These are phyloP conservation scores for Solanum tarijense DNA, from an alignment of 257 asterid species.

Conservation along the genomic window DNA sequence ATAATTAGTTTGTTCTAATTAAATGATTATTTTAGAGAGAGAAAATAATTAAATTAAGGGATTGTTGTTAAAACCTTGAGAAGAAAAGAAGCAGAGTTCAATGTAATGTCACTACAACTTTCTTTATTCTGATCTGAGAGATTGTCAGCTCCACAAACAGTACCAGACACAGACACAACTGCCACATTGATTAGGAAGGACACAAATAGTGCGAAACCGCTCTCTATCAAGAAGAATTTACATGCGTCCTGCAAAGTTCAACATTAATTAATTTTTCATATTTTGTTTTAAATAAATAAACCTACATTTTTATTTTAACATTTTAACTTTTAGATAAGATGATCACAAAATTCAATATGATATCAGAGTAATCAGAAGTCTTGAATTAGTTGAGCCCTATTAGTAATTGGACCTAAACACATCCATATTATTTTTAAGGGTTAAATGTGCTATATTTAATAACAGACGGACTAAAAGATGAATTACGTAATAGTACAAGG, in stretches of 20 bases:
- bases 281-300: not conserved
- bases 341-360: not conserved
- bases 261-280: not conserved
- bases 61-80: slow-evolving; percentile 41
- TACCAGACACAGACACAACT: slow-evolving; percentile 62
- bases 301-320: not conserved
- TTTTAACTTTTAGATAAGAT: not conserved
- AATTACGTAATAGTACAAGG: not conserved
- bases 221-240: slow-evolving; percentile 64
- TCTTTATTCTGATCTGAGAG: slow-evolving; percentile 21
- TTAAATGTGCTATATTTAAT: not conserved
- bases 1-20: not conserved
- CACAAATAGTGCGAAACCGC: slow-evolving; percentile 68
- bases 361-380: not conserved
- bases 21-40: not conserved
- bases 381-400: not conserved
- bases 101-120: slow-evolving; percentile 55
- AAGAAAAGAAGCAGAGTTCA: slow-evolving; percentile 81
- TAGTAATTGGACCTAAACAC: not conserved
- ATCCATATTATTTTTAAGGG: not conserved
- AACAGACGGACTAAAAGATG: not conserved
- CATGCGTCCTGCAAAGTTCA: slow-evolving; percentile 67
- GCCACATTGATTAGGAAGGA: slow-evolving; percentile 76
- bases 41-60: not conserved
- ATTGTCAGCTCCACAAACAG: slow-evolving; percentile 48